Evolutionary conservation across 352 stramenopile genomes (phyloP).

Genomic region (Phytophthora crassamura): DNA sequence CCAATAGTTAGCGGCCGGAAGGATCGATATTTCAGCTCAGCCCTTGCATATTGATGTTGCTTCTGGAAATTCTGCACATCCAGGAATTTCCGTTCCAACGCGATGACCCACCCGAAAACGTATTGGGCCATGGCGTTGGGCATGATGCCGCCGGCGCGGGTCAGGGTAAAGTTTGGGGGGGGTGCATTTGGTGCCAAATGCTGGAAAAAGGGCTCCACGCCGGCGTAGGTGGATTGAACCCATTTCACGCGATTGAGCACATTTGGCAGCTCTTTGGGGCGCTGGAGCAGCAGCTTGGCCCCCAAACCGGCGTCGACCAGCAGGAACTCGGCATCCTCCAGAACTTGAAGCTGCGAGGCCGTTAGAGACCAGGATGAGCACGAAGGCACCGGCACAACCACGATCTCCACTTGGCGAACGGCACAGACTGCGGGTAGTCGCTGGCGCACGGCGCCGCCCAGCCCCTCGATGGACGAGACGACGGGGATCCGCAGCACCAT

Average conservation of each 20-base stretch:
- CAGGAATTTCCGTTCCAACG: constrained; percentile 53
- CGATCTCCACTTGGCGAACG: constrained; percentile 35
- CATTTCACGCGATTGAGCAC: constrained; percentile 46
- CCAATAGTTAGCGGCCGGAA: constrained; percentile 51
- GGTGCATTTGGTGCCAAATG: constrained; percentile 3
- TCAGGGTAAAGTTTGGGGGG: constrained; percentile 43
- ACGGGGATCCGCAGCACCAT: constrained; percentile 43
- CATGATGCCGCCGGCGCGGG: constrained; percentile 56
- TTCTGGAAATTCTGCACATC: constrained; percentile 40
- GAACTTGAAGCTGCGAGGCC: constrained; percentile 26
- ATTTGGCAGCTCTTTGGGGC: constrained; percentile 9
- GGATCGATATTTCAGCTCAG: constrained; percentile 39
- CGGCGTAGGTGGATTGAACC: constrained; percentile 60
- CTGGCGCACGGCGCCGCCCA: constrained; percentile 33
- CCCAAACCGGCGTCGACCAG: constrained; percentile 39
- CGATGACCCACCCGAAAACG: constrained; percentile 51
- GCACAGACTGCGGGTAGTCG: constrained; percentile 20
- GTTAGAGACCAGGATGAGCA: constrained; percentile 26
- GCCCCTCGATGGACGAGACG: constrained; percentile 45
- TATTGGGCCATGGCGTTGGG: constrained; percentile 54
- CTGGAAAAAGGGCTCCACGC: constrained; percentile 51
- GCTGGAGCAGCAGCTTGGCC: constrained; percentile 36
- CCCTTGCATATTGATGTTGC: constrained; percentile 35
- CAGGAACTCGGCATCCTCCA: constrained; percentile 39
- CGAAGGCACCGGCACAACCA: constrained; percentile 36